Percentiles rank a stretch among this genome's conserved stretches.
Evolutionary conservation across 2,329 filamentous ascomycete species (phyloP).

Genomic region (Colletotrichum euphorbiae): DNA sequence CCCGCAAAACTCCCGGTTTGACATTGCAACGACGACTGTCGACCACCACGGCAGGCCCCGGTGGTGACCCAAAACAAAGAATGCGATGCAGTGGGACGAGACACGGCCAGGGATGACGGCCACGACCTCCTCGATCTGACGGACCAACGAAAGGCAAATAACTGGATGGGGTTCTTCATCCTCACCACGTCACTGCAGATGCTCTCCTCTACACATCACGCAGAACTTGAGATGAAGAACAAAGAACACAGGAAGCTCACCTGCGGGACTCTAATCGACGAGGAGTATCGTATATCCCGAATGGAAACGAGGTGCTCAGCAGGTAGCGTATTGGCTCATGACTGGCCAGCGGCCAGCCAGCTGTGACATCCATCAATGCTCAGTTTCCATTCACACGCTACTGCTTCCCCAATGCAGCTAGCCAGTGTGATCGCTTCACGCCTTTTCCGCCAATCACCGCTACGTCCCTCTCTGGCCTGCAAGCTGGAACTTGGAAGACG

Average conservation of each 20-base stretch:
- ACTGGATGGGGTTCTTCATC: background rate
- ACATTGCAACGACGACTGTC: background rate
- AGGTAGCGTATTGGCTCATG: background rate
- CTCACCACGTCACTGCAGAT: too few species aligned
- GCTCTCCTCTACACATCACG: too few species aligned
- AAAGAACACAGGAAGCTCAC: too few species aligned
- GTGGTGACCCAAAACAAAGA: background rate
- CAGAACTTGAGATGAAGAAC: too few species aligned
- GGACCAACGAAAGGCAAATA: too few species aligned
- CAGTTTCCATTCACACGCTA: background rate
- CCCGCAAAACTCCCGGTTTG: background rate
- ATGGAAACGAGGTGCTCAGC: too few species aligned
- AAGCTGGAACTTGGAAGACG: too few species aligned
- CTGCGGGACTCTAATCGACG: too few species aligned
- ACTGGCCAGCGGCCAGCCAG: background rate
- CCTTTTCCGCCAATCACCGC: slow-evolving; percentile 20
- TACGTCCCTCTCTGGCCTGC: background rate
- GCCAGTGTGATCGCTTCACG: slow-evolving; percentile 26
- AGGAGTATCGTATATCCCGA: too few species aligned
- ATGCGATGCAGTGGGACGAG: slow-evolving; percentile 8
- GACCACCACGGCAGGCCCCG: background rate
- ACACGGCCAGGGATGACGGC: slow-evolving; percentile 25
- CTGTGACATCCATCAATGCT: background rate
- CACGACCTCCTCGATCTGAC: background rate
- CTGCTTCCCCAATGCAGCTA: slow-evolving; percentile 9